Base-by-base conservation (phyloP, 2,329 filamentous ascomycete genomes). In the Macrophomina pseudophaseolina region DNA sequence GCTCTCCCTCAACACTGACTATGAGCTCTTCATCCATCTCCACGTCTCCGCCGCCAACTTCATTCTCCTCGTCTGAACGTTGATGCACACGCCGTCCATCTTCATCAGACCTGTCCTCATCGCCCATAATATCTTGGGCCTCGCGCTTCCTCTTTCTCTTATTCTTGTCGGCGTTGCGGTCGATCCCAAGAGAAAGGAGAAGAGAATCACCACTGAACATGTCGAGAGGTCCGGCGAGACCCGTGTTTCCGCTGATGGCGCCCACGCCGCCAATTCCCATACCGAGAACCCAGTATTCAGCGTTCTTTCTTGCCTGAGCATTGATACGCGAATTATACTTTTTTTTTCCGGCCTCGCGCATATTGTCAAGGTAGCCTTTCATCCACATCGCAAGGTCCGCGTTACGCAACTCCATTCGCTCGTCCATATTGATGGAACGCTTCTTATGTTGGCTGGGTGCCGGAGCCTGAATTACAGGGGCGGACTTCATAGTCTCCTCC, bases 261-360 rank as follows among this genome's bases (percentile, higher is more conserved):
- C 86, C 86, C 7, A 88, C 80, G 49, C 81, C 81, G 49, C 84
- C 86, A 53, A 90, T 79, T 6, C 88, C 87, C 56, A 79, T 74
- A 5, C 85, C 86, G 67, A 86, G 82, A 4, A 91, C 82, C 81
- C 86, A 90, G 71, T 84, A 82, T 11, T 83, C 82, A 0, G 88
- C 89, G 67, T 90, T 90, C 72, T 85, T 87, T 76, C 86, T 90
- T 2, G 88, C 86, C 49, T 84, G 78, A 0, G 76, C 74, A 12
- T 75, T 69, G 14, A 78, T 71, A 56, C 79, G 81, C 40, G 81
- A 78, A 5, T 78, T 72, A 5, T 77, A 70, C 69, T 86, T 88
- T 23, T 79, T 72, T 35, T 76, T 79, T 6, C 72, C 72, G 8
- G 81, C 82, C 12, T 78, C 75, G 0, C 75, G 79, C 86, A 92